Base-by-base conservation (phyloP, 176 grass and related monocot genomes). In the Coix lacrymajobi region DNA sequence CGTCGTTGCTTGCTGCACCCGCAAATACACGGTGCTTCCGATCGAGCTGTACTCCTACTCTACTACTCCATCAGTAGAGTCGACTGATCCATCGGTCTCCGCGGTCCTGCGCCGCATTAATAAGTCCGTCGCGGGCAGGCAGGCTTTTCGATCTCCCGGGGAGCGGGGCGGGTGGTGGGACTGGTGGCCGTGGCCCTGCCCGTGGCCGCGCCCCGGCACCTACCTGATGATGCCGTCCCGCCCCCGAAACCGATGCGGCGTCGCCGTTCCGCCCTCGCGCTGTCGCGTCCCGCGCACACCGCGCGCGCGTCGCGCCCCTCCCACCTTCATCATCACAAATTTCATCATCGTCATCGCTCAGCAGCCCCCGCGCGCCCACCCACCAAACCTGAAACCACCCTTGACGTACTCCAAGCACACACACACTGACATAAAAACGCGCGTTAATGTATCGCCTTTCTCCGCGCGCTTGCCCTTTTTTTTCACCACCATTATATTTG, bases 381-480 rank as follows among this genome's bases (percentile, higher is more conserved):
- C 62, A 32, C 86, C 87, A 84, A 78, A n/a, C n/a, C n/a, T n/a
- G n/a, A n/a, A n/a, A 57, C 52, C 52, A 24, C 52, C 52, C 52
- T 57, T 57, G 52, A 57, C n/a, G n/a, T n/a, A n/a, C n/a, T n/a
- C n/a, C n/a, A n/a, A n/a, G n/a, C n/a, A n/a, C n/a, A n/a, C n/a
- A n/a, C n/a, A n/a, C n/a, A n/a, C n/a, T n/a, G n/a, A n/a, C n/a
- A 57, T 58, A 25, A 58, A 58, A 8, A 58, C 54, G 54, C 20
- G 22, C 54, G 54, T 57, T 57, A 24, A 57, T 57, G 54, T 0
- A 24, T 54, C 51, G 51, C 49, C 49, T 52, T 52, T 46, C 13
- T 40, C 39, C 39, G 39, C 39, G 6, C 2, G 39, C 39, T 40
- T 40, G 8, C 8, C 39, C 39, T 22, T 52, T 20, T 5, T 22